phyloP scores from a whole-genome alignment of 2,329 filamentous ascomycete species.

The Lasiodiplodia sp. region DNA sequence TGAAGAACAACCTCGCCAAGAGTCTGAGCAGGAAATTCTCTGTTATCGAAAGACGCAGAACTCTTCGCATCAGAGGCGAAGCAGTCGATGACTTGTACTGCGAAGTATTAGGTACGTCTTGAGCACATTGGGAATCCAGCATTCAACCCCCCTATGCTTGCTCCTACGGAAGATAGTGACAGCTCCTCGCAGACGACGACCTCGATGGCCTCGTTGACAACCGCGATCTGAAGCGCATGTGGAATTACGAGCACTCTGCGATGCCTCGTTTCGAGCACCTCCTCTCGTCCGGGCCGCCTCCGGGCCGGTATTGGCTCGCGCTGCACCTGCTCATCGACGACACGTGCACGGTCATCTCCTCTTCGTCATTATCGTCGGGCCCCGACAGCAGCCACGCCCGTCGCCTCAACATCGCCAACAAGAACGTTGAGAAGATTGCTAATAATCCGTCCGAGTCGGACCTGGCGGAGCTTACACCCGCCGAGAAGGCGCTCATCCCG shows the following conservation, averaged over 20 bases:
- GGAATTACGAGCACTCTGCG: conserved; percentile 27
- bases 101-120: conserved; percentile 18
- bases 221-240: conserved; percentile 25
- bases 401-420: conserved; percentile 6
- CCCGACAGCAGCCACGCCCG: conserved; percentile 5
- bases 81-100: conserved; percentile 7
- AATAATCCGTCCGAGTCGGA: conserved; percentile 20
- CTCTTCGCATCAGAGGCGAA: conserved; percentile 18
- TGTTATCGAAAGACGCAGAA: conserved; percentile 25
- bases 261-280: conserved; percentile 7
- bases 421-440: conserved; percentile 13
- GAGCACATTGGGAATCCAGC: background rate
- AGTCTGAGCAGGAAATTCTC: conserved; percentile 26
- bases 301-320: conserved; percentile 25
- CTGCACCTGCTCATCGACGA: conserved; percentile 26
- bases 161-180: background rate
- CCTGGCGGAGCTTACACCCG: conserved; percentile 19
- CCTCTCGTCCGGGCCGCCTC: conserved; percentile 8
- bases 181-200: conserved; percentile 11
- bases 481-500: conserved; percentile 21
- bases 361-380: background rate
- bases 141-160: background rate
- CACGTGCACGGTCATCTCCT: conserved; percentile 22
- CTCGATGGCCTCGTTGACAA: conserved; percentile 22
- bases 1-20: conserved; percentile 19